A percentile compares a stretch with the other conserved stretches of the same genome.
These are phyloP conservation scores for Podosphaera xanthii DNA, from an alignment of 2,329 filamentous ascomycete species.

Conservation along the genomic window DNA sequence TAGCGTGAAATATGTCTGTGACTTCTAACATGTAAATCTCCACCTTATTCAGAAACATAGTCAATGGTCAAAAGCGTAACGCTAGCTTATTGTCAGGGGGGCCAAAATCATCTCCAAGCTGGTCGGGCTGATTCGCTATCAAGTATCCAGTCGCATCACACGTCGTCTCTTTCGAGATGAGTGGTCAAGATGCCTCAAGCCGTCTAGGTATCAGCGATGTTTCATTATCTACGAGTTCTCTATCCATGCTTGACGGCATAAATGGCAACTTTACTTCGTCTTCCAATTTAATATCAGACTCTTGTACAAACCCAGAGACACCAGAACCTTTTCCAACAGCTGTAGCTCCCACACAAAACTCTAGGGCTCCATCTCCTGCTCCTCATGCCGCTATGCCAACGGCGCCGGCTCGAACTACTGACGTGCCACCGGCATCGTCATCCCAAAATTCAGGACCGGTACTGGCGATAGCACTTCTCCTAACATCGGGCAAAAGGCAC, in stretches of 20 bases:
- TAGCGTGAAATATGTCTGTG: no score
- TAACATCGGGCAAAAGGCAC: constrained; percentile 63
- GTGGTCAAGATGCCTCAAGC: background rate
- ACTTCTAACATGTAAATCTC: no score
- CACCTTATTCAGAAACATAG: no score
- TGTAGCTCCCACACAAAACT: background rate
- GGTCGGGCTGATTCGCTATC: background rate
- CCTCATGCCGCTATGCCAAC: background rate
- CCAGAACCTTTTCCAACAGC: background rate
- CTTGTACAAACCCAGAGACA: no score
- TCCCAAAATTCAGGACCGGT: constrained; percentile 18
- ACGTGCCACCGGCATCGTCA: constrained; percentile 4
- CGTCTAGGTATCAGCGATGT: background rate
- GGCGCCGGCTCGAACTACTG: background rate
- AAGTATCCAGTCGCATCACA: background rate
- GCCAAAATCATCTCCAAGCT: no score
- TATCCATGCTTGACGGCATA: background rate
- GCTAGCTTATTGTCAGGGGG: no score
- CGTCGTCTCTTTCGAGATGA: background rate
- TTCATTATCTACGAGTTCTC: background rate
- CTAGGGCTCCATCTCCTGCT: background rate
- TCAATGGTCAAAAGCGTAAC: no score
- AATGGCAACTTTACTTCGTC: no score
- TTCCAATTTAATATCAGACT: no score
- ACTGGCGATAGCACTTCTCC: constrained; percentile 59